These are phyloP conservation scores for Spergularia azorica DNA, from an alignment of 179 eudicot species.

Conservation along the genomic window DNA sequence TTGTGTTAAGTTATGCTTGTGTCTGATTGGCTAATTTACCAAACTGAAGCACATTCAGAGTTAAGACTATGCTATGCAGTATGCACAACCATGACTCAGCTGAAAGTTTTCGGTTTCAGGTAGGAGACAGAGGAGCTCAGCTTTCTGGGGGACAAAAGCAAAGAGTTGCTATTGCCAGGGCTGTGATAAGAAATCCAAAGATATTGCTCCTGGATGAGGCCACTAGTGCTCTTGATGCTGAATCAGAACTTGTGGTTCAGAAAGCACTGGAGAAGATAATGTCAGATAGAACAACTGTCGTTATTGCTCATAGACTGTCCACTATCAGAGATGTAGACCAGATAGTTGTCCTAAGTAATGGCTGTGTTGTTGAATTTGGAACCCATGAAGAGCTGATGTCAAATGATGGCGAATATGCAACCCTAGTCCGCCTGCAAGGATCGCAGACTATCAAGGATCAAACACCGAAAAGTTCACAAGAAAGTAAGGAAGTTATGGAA, in stretches of 20 bases:
- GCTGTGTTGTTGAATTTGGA: constrained; percentile 54
- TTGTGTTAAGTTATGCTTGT: too few species aligned
- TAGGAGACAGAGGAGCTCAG: constrained; percentile 69
- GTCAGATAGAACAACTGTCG: constrained; percentile 55
- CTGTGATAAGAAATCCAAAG: constrained; percentile 62
- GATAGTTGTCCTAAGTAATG: constrained; percentile 49
- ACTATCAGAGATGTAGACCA: constrained; percentile 54
- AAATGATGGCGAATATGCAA: constrained; percentile 52
- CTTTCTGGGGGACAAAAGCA: constrained; percentile 83
- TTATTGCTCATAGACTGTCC: constrained; percentile 68
- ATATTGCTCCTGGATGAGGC: constrained; percentile 74
- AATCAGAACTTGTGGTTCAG: constrained; percentile 63
- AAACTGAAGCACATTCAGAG: too few species aligned
- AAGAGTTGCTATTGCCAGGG: constrained; percentile 74
- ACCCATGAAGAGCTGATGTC: constrained; percentile 49
- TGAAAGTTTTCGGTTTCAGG: constrained; percentile 31
- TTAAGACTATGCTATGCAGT: not conserved
- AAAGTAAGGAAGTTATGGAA: constrained; percentile 2
- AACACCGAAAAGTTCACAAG: not conserved
- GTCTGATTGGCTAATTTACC: too few species aligned
- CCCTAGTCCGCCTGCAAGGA: constrained; percentile 47
- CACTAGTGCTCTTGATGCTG: constrained; percentile 83
- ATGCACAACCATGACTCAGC: too few species aligned
- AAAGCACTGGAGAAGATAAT: constrained; percentile 54
- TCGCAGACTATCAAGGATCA: constrained; percentile 31